A percentile compares a stretch with the other conserved stretches of the same genome.
Evolutionary conservation across 768 basidiomycete genomes (phyloP).

Genomic region (Tylopilus subfusipes): DNA sequence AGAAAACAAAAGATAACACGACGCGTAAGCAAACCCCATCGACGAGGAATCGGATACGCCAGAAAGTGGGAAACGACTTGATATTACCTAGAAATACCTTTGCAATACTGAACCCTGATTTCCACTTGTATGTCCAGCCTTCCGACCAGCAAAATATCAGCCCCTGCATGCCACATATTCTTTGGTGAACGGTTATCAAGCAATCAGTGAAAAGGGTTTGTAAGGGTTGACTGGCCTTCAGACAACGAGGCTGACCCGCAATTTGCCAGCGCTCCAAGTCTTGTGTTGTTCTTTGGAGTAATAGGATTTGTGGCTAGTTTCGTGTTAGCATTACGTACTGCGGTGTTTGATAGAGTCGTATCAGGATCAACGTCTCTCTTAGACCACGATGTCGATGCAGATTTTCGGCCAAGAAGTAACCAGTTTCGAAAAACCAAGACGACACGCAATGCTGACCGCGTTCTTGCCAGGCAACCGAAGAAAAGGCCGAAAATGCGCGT

Average conservation of each 20-base stretch:
- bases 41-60: background rate
- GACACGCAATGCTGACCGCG: background rate
- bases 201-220: no score
- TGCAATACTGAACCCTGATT: conserved; percentile 17
- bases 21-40: conserved; percentile 1
- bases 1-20: background rate
- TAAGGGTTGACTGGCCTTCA: no score
- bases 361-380: conserved; percentile 1
- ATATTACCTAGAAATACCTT: conserved; percentile 23
- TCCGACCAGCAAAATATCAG: conserved; percentile 29
- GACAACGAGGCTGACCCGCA: no score
- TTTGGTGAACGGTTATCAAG: background rate
- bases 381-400: conserved; percentile 47
- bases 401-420: conserved; percentile 64
- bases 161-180: conserved; percentile 12
- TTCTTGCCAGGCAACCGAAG: conserved; percentile 69
- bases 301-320: no score
- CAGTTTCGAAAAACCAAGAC: background rate
- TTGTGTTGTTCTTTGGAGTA: no score
- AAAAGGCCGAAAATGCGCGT: conserved; percentile 97
- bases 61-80: background rate
- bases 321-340: background rate
- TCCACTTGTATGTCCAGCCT: conserved; percentile 33
- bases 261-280: no score
- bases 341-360: background rate